Conservation (phyloP, 176 grass and related monocot genomes). For the Tillandsia leiboldiana region DNA sequence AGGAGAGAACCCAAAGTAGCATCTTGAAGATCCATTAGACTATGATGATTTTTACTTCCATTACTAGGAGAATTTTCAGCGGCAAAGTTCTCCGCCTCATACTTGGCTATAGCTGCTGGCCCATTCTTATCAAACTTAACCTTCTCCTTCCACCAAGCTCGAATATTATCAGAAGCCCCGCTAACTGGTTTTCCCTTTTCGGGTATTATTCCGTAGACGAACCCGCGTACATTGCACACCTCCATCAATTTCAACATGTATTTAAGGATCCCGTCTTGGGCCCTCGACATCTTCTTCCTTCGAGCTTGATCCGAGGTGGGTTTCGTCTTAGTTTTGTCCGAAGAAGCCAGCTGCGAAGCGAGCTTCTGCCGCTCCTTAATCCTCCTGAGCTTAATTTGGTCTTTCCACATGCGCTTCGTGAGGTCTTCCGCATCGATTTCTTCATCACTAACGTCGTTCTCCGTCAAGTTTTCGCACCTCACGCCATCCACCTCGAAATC, state of each 20-base stretch:
- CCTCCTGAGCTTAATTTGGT: conserved; percentile 66
- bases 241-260: conserved; percentile 98
- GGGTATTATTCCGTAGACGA: conserved; percentile 88
- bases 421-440: conserved; percentile 78
- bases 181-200: conserved; percentile 92
- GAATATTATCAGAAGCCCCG: conserved; percentile 81
- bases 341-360: conserved; percentile 24
- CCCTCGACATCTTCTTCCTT: conserved; percentile 92
- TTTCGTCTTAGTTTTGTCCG: conserved; percentile 45
- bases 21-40: conserved; percentile 94
- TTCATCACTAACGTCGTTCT: conserved; percentile 95
- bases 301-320: conserved; percentile 67
- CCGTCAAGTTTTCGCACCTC: conserved; percentile 43
- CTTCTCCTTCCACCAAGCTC: conserved; percentile 99
- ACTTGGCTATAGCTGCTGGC: conserved; percentile 61
- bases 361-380: conserved; percentile 69
- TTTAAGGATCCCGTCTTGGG: conserved; percentile 89
- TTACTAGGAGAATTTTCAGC: conserved; percentile 23
- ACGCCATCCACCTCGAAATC: conserved; percentile 69
- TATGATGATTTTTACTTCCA: conserved; percentile 37
- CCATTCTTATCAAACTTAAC: conserved; percentile 98
- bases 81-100: conserved; percentile 56
- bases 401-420: conserved; percentile 88
- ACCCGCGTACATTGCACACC: conserved; percentile 80
- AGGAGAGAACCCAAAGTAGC: conserved; percentile 80